Evolutionary conservation across 495 filamentous ascomycete genomes (phyloP), one percentile per base, ranked within the genome.

Genomic region (Trichoderma reesei): DNA sequence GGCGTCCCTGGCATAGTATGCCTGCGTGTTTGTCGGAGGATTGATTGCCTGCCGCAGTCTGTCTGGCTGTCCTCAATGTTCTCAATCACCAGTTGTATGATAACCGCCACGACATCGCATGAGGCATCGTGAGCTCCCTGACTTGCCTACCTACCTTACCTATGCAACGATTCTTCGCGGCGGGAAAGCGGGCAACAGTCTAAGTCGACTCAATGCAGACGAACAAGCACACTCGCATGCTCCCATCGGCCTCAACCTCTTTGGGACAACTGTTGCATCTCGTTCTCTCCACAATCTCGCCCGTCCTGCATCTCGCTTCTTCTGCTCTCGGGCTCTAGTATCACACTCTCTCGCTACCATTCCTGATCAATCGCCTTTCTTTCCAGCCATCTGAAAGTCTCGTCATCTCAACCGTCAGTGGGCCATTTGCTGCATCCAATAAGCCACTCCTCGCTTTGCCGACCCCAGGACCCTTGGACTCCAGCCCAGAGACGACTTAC

Each of bases 321-420:
- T 51, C n/a, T 14, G 51, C 34, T 56, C 51, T 56, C 26, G 16
- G 51, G 51, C 51, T 56, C n/a, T n/a, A n/a, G n/a, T n/a, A n/a
- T n/a, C n/a, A n/a, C n/a, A n/a, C 51, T 26, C 51, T 56, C 51
- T 56, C 51, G n/a, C n/a, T n/a, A n/a, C 51, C 34, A 56, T 34
- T 34, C 51, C 51, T 56, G 34, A 56, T 56, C 51, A 34, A 56
- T 34, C 34, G 51, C n/a, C 51, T 56, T 33, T 34, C 20, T 33
- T 56, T 56, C 42, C 4, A 3, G 4, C 31, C 34, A n/a, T n/a
- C n/a, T n/a, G n/a, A n/a, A n/a, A 56, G 20, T 34, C 31, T 34
- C 8, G 31, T 54, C 48, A 5, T 39, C 37, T 10, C 51, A 33
- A 11, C 51, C 18, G 5, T 31, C 51, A 26, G 14, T 31, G n/a